Evolutionary conservation across 1,284 basidiomycete genomes (phyloP), one percentile per base, ranked within the genome.

Genomic region (Cerrena zonata): DNA sequence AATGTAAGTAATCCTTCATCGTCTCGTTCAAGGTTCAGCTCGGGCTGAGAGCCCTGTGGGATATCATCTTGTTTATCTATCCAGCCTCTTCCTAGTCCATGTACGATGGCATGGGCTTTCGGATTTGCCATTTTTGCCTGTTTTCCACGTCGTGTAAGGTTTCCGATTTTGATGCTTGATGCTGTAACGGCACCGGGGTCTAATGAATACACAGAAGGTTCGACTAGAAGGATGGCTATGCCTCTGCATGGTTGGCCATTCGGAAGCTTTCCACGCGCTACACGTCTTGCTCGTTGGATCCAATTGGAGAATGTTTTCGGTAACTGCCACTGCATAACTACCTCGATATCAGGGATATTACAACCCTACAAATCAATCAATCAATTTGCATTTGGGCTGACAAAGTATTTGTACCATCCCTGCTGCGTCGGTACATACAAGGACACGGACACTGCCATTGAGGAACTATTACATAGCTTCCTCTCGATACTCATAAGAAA

Each of bases 371-470:
- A 15, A 21, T 41, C 11, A 21, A 22, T n/a, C n/a, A n/a, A n/a
- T 11, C 11, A 11, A 13, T 10, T 41, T 22, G 19, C 21, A 13
- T 15, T 30, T 13, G 11, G 40, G 21, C 21, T 22, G 40, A 41
- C 42, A 44, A 42, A 15, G 18, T 22, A 5, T 38, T 24, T 58
- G 58, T 41, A 41, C 40, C 61, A 63, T 63, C 5, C 61, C 61
- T 2, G 61, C 59, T 0, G 59, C 58, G 40, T 80, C 7, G 4
- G 59, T 62, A 34, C 61, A 62, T 0, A 62, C 54, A 0, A 63
- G 19, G n/a, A 63, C 52, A 0, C 58, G 57, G 1, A 61, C 47
- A 1, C 27, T n/a, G 2, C 56, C 56, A 0, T 5, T 15, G 2
- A 53, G 57, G 18, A 62, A 60, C 1, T 12, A 15, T 1, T 21